Evolutionary conservation across 2,329 filamentous ascomycete genomes (phyloP), one percentile per base, ranked within the genome.

Genomic region (Fusarium falciforme): DNA sequence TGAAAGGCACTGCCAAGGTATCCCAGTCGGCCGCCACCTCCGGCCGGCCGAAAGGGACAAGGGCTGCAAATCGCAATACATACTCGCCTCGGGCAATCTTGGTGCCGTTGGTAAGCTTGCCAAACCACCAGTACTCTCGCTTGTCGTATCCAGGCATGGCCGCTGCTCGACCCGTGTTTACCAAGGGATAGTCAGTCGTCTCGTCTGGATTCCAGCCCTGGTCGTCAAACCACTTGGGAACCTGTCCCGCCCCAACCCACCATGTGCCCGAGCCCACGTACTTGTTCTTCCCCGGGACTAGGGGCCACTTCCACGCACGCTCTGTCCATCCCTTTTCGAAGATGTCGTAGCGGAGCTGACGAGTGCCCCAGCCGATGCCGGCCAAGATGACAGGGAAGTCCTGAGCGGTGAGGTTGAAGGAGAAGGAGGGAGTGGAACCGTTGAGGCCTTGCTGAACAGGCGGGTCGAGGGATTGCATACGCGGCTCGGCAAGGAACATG

Each of bases 321-420:
- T 69, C 68, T 2, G 27, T 33, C 52, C 54, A 71, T 12, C 11
- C 35, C 12, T 20, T 38, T 33, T 66, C 68, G n/a, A 68, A 71
- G 25, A 71, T 66, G 29, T 78, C 71, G 65, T 70, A 77, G 1
- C 74, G 71, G n/a, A 75, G 40, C 54, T 79, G 66, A 17, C 73
- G 66, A 0, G 76, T 71, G n/a, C 77, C 77, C 71, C 73, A 79
- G 33, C 68, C 59, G 22, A 77, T 67, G 54, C 70, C 58, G 1
- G 60, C 25, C 6, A 47, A 38, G 12, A 77, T 40, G 40, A 74
- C 76, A 2, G 71, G 73, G 59, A 74, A 77, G 38, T 77, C 75
- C 20, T 77, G 75, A 4, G 73, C 29, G 3, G 33, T 27, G 33
- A 55, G 38, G 49, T 87, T 90, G 1, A 90, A 91, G 73, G 91